These are phyloP conservation scores for Phragmites australis DNA, from an alignment of 176 grass and related monocot genomes.

Conservation along the genomic window DNA sequence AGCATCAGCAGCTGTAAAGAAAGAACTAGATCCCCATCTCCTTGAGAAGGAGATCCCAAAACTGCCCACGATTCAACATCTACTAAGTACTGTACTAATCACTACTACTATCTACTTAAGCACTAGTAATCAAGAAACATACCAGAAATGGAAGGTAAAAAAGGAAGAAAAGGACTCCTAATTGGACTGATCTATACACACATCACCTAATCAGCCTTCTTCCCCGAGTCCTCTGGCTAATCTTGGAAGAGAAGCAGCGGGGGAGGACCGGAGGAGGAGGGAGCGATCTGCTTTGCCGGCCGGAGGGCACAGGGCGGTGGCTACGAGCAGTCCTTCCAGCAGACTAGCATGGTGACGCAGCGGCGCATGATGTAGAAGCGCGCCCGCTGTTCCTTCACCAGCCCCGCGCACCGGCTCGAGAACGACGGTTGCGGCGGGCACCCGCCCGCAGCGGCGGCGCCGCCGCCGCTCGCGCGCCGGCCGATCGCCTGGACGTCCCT, in stretches of 20 bases:
- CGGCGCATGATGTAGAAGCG: constrained; percentile 97
- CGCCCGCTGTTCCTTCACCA: constrained; percentile 92
- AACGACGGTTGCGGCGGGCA: constrained; percentile 52
- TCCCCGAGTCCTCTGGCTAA: constrained; percentile 4
- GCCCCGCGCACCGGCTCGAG: constrained; percentile 72
- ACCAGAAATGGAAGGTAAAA: constrained; percentile 21
- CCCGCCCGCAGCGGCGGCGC: neutral
- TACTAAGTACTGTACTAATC: constrained; percentile 40
- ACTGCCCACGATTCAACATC: constrained; percentile 45
- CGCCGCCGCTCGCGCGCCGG: neutral
- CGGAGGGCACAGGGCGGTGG: neutral
- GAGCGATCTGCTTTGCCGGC: constrained; percentile 6
- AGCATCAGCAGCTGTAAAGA: constrained; percentile 19
- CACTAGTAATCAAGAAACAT: constrained; percentile 21
- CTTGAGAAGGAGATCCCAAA: constrained; percentile 53
- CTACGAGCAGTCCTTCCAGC: constrained; percentile 85
- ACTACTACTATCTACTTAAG: constrained; percentile 34
- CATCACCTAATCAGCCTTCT: constrained; percentile 33
- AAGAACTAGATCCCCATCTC: constrained; percentile 53
- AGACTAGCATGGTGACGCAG: constrained; percentile 92
- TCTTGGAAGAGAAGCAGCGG: constrained; percentile 14
- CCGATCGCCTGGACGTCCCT: constrained; percentile 54
- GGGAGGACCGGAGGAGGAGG: neutral
- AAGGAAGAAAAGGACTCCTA: constrained; percentile 13
- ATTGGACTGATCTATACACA: constrained; percentile 50